Evolutionary conservation across 805 yeast species (phyloP).

Genomic region (Spathaspora passalidarum): DNA sequence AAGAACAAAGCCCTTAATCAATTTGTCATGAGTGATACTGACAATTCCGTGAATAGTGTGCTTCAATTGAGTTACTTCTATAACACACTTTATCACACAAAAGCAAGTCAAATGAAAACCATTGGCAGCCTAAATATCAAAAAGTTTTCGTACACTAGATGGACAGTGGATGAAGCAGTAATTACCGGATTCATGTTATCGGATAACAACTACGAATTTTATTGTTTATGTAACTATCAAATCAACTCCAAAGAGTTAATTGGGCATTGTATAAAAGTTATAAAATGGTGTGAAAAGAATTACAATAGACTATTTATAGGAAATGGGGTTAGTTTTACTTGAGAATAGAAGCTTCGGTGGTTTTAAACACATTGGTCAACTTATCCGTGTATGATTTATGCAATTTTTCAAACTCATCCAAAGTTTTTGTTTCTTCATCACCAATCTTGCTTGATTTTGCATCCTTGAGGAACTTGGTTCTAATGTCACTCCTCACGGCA

Average conservation of each 20-base stretch:
- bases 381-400: conserved; percentile 63
- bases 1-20: conserved; percentile 71
- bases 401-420: conserved; percentile 62
- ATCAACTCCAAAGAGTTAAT: conserved; percentile 57
- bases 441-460: conserved; percentile 49
- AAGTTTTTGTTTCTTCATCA: conserved; percentile 53
- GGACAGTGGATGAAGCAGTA: conserved; percentile 24
- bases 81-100: conserved; percentile 23
- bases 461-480: conserved; percentile 58
- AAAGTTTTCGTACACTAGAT: conserved; percentile 44
- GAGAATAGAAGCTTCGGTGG: conserved; percentile 49
- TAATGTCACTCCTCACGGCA: conserved; percentile 44
- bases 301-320: conserved; percentile 61
- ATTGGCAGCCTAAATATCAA: conserved; percentile 23
- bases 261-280: conserved; percentile 58
- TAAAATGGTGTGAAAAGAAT: conserved; percentile 73
- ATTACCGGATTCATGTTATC: conserved; percentile 37
- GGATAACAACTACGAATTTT: conserved; percentile 32
- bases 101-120: conserved; percentile 20
- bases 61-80: conserved; percentile 38
- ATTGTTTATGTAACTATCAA: conserved; percentile 40
- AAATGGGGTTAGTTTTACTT: conserved; percentile 18
- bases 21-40: conserved; percentile 45
- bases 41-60: conserved; percentile 16
- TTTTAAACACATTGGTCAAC: conserved; percentile 53